Evolutionary conservation across 2,329 filamentous ascomycete species (phyloP).

Genomic region (Pestalotiopsis sp.): DNA sequence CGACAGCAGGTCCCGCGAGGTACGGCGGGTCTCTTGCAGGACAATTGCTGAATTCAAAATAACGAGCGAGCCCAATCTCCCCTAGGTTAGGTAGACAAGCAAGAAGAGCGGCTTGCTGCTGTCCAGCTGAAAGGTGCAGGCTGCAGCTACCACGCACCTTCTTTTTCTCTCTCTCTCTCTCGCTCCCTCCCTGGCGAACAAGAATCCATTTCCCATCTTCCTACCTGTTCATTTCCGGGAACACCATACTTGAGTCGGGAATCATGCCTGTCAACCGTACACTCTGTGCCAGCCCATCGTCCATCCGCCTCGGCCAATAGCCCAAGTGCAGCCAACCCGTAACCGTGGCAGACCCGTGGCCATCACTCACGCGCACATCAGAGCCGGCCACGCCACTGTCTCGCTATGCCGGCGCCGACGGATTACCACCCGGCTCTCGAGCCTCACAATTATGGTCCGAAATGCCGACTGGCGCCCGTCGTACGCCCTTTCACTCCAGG

Average conservation of each 20-base stretch:
- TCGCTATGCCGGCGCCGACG: constrained; percentile 25
- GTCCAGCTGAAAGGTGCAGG: not conserved
- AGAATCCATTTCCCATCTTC: not conserved
- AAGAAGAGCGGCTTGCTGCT: too few relatives aligned
- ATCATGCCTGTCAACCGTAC: not conserved
- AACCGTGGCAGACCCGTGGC: not conserved
- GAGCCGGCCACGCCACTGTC: too few relatives aligned
- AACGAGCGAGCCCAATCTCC: not conserved
- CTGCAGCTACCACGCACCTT: not conserved
- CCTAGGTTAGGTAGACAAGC: not conserved
- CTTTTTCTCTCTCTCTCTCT: too few relatives aligned
- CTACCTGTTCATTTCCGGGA: not conserved
- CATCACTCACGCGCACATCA: not conserved
- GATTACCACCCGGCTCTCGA: constrained; percentile 23
- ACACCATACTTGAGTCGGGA: not conserved
- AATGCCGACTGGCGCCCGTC: constrained; percentile 58
- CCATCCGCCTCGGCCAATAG: not conserved
- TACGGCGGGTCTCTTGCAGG: not conserved
- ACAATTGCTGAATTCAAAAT: not conserved
- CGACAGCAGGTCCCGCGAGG: not conserved
- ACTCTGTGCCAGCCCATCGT: not conserved
- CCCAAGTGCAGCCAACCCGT: not conserved
- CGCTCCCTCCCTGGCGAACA: too few relatives aligned
- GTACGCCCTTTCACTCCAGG: constrained; percentile 37
- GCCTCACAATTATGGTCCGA: constrained; percentile 60